A percentile compares a stretch with the other conserved stretches of the same genome.
Conservation (phyloP, 805 yeast species). For the Candida takata region DNA sequence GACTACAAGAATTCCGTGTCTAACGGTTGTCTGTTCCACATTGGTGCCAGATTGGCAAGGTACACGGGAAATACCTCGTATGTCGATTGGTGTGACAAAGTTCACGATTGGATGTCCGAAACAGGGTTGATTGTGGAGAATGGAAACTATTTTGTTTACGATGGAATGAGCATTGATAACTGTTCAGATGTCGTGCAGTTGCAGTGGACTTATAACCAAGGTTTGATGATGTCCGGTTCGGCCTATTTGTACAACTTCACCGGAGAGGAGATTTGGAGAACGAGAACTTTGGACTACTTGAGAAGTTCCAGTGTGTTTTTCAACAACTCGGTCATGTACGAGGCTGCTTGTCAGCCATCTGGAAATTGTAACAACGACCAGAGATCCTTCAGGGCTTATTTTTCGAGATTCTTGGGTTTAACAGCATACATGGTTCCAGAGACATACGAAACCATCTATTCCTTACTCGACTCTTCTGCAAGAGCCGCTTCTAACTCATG, state of each 20-base stretch:
- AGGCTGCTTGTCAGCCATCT: conserved; percentile 61
- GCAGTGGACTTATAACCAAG: conserved; percentile 75
- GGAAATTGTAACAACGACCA: conserved; percentile 63
- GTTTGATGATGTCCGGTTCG: conserved; percentile 58
- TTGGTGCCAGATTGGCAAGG: conserved; percentile 79
- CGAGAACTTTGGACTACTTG: conserved; percentile 44
- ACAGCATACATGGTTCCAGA: conserved; percentile 56
- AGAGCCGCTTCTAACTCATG: conserved; percentile 72
- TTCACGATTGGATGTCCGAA: conserved; percentile 70
- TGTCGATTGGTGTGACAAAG: conserved; percentile 62
- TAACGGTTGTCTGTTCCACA: conserved; percentile 75
- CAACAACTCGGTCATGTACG: conserved; percentile 49
- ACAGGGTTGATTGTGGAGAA: conserved; percentile 35
- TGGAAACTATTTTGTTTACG: conserved; percentile 44
- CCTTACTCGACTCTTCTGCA: conserved; percentile 45
- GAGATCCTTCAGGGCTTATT: conserved; percentile 66
- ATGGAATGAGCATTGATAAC: conserved; percentile 49
- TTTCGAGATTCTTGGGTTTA: conserved; percentile 56
- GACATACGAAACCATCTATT: conserved; percentile 39
- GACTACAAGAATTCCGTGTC: conserved; percentile 82
- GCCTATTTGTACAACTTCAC: conserved; percentile 65
- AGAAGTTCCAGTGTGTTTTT: conserved; percentile 50
- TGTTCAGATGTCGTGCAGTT: conserved; percentile 45
- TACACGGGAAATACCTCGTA: conserved; percentile 69
- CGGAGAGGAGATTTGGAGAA: conserved; percentile 50